Evolutionary conservation across 2,329 filamentous ascomycete genomes (phyloP).

Genomic region (Botryotinia calthae): DNA sequence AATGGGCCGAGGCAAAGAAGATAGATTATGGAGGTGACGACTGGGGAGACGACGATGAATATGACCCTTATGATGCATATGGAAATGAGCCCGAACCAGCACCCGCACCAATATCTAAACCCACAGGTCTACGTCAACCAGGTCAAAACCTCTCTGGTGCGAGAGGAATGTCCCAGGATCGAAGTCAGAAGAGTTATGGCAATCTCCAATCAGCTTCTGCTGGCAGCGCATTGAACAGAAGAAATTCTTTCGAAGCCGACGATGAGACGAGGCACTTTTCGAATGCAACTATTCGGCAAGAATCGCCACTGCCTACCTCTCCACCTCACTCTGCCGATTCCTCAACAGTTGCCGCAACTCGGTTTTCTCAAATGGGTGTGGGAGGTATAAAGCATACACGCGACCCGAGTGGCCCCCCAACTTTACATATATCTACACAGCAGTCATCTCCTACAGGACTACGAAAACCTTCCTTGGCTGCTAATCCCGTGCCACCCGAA

Average conservation of each 20-base stretch:
- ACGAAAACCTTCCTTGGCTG: conserved; percentile 27
- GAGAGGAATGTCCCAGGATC: conserved; percentile 20
- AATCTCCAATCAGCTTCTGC: conserved; percentile 34
- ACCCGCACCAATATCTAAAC: conserved; percentile 35
- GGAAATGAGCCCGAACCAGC: conserved; percentile 42
- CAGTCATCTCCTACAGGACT: conserved; percentile 25
- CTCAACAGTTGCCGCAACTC: conserved; percentile 27
- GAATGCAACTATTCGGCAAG: conserved; percentile 29
- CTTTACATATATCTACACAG: conserved; percentile 33
- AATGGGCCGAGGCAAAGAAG: conserved; percentile 89
- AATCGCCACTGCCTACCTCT: conserved; percentile 23
- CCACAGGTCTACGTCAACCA: conserved; percentile 46
- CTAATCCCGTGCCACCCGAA: conserved; percentile 1
- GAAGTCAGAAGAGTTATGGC: conserved; percentile 36
- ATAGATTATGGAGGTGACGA: conserved; percentile 90
- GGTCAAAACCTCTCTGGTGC: conserved; percentile 37
- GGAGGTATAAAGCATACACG: conserved; percentile 24
- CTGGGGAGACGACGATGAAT: conserved; percentile 75
- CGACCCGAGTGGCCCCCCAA: conserved; percentile 30
- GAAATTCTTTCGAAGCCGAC: conserved; percentile 54
- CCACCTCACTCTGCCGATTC: conserved; percentile 18
- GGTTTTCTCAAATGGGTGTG: conserved; percentile 36
- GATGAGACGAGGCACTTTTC: conserved; percentile 53
- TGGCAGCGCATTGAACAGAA: conserved; percentile 23
- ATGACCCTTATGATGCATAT: conserved; percentile 43